A percentile compares a stretch with the other conserved stretches of the same genome.
Conservation (phyloP, 352 stramenopile genomes). For the Phytophthora megakarya region DNA sequence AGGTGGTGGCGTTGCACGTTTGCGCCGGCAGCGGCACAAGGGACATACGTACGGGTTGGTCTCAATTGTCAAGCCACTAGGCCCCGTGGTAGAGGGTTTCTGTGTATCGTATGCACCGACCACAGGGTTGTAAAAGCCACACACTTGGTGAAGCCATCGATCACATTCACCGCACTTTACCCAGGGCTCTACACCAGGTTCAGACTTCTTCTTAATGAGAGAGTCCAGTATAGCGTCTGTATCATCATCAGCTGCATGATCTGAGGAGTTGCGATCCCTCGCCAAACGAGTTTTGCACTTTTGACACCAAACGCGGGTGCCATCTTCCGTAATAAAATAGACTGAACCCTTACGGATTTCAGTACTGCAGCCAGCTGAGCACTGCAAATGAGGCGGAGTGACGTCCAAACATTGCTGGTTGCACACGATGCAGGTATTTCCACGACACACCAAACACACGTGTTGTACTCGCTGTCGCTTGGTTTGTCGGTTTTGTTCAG, state of each 20-base stretch:
- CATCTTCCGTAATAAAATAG: constrained; percentile 77
- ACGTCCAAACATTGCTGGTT: constrained; percentile 72
- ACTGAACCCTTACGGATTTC: constrained; percentile 80
- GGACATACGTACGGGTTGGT: constrained; percentile 63
- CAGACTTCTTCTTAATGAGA: constrained; percentile 73
- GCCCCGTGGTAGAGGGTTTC: constrained; percentile 7
- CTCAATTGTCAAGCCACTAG: constrained; percentile 16
- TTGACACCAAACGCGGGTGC: constrained; percentile 79
- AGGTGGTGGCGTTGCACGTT: constrained; percentile 31
- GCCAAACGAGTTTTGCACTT: constrained; percentile 67
- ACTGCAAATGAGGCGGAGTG: constrained; percentile 69
- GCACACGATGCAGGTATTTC: constrained; percentile 76
- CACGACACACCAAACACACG: constrained; percentile 62
- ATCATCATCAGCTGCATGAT: constrained; percentile 20
- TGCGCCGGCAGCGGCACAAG: constrained; percentile 57
- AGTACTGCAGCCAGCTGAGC: constrained; percentile 69
- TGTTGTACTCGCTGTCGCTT: constrained; percentile 60
- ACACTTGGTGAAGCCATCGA: constrained; percentile 91
- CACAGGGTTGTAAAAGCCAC: constrained; percentile 92
- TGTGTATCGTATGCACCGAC: constrained; percentile 51
- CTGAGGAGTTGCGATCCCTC: constrained; percentile 25
- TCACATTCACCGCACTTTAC: constrained; percentile 81
- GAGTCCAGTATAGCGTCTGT: constrained; percentile 26
- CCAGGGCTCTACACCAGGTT: constrained; percentile 76
- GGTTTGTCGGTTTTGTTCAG: constrained; percentile 42